Conservation (phyloP, 129 eudicot genomes). For the Calendula officinalis region DNA sequence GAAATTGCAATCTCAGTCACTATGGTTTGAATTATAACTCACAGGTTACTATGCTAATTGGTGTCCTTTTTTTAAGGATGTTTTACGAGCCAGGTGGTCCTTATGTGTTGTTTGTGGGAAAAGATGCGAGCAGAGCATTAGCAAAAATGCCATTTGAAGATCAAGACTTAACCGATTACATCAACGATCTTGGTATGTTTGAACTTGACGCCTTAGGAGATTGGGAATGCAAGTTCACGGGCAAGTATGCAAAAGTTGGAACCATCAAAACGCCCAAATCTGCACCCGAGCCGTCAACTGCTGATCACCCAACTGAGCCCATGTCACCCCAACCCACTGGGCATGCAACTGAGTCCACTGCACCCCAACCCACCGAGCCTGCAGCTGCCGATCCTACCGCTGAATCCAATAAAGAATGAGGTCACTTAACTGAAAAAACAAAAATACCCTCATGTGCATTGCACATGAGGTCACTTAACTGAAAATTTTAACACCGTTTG, state of each 20-base stretch:
- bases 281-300: slow-evolving; percentile 27
- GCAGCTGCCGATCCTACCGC: background rate
- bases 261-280: slow-evolving; percentile 50
- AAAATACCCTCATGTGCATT: too few relatives aligned
- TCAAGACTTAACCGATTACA: slow-evolving; percentile 46
- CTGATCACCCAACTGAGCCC: slow-evolving; percentile 32
- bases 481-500: too few relatives aligned
- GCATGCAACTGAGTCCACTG: slow-evolving; percentile 27
- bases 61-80: slow-evolving; percentile 50
- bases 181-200: slow-evolving; percentile 81
- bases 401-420: too few relatives aligned
- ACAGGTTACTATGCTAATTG: too few relatives aligned
- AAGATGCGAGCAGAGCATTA: slow-evolving; percentile 97
- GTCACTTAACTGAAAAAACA: too few relatives aligned
- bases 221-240: slow-evolving; percentile 99
- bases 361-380: slow-evolving; percentile 3
- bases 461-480: too few relatives aligned
- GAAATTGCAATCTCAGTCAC: too few relatives aligned
- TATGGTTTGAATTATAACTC: too few relatives aligned
- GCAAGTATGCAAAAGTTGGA: slow-evolving; percentile 95
- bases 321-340: slow-evolving; percentile 14
- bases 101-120: slow-evolving; percentile 91
- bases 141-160: slow-evolving; percentile 97
- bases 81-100: slow-evolving; percentile 99
- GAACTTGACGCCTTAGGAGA: slow-evolving; percentile 91